phyloP scores from a whole-genome alignment of 768 basidiomycete genomes.

The Tricholoma matsutake region DNA sequence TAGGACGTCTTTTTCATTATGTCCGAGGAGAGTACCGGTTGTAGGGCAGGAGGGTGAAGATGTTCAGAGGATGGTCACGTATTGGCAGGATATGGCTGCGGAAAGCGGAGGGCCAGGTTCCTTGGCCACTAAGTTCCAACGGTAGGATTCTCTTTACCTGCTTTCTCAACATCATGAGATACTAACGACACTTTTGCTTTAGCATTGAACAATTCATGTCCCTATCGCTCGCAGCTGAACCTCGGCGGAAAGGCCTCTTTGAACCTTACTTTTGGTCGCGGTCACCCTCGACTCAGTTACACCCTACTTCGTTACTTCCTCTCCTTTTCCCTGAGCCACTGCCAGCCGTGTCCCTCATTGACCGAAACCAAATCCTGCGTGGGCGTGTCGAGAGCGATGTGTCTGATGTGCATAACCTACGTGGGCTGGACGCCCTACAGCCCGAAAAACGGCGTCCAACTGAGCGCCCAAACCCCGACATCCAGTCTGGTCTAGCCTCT shows the following conservation, averaged over 20 bases:
- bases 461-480: slow-evolving; percentile 29
- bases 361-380: slow-evolving; percentile 60
- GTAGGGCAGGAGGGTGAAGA: slow-evolving; percentile 44
- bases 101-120: slow-evolving; percentile 38
- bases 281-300: slow-evolving; percentile 30
- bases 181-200: slow-evolving; percentile 6
- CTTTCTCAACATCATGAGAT: background rate
- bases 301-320: slow-evolving; percentile 53
- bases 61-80: slow-evolving; percentile 45
- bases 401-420: slow-evolving; percentile 59
- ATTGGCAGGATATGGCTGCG: slow-evolving; percentile 53
- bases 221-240: slow-evolving; percentile 71
- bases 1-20: slow-evolving; percentile 47
- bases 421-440: slow-evolving; percentile 44
- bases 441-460: slow-evolving; percentile 31
- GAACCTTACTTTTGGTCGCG: slow-evolving; percentile 76
- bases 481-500: slow-evolving; percentile 33
- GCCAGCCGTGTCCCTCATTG: slow-evolving; percentile 64
- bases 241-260: slow-evolving; percentile 68
- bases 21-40: slow-evolving; percentile 39
- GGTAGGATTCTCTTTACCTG: slow-evolving; percentile 39
- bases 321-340: slow-evolving; percentile 76
- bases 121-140: slow-evolving; percentile 55
- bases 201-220: slow-evolving; percentile 80
- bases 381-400: slow-evolving; percentile 69